Conservation (phyloP, 768 basidiomycete genomes). For the Collybia mongolica region DNA sequence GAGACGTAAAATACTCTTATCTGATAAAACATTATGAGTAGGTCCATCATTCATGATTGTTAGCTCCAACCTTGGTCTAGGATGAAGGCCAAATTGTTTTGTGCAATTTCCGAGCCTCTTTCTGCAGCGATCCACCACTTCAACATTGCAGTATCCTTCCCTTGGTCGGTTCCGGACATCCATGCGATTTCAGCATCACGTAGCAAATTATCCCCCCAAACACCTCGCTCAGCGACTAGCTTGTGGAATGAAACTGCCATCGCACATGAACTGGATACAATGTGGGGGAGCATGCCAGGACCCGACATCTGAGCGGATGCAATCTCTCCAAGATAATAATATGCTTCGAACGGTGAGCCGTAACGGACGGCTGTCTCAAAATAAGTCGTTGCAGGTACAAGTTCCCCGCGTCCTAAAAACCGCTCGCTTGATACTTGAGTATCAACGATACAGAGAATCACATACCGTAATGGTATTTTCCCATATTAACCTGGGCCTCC, state of each 20-base stretch:
- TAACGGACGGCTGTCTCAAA: slow-evolving; percentile 84
- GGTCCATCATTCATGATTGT: background rate
- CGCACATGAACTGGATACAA: slow-evolving; percentile 76
- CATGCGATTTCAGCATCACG: slow-evolving; percentile 79
- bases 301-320: slow-evolving; percentile 59
- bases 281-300: slow-evolving; percentile 39
- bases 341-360: slow-evolving; percentile 93
- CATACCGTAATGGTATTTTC: slow-evolving; percentile 72
- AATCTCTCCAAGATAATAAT: slow-evolving; percentile 88
- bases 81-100: slow-evolving; percentile 92
- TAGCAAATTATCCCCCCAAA: slow-evolving; percentile 81
- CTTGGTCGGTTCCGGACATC: slow-evolving; percentile 66
- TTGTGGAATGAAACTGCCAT: slow-evolving; percentile 94
- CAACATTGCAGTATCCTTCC: slow-evolving; percentile 81
- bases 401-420: slow-evolving; percentile 70
- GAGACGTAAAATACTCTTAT: slow-evolving; percentile 66
- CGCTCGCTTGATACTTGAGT: background rate
- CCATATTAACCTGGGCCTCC: slow-evolving; percentile 90
- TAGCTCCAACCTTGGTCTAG: slow-evolving; percentile 78
- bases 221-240: slow-evolving; percentile 85
- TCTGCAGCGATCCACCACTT: slow-evolving; percentile 97
- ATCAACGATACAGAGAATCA: background rate
- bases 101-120: slow-evolving; percentile 86
- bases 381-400: slow-evolving; percentile 61
- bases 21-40: slow-evolving; percentile 30